phyloP scores from a whole-genome alignment of 331 rosid species.

The Telfairia occidentalis region DNA sequence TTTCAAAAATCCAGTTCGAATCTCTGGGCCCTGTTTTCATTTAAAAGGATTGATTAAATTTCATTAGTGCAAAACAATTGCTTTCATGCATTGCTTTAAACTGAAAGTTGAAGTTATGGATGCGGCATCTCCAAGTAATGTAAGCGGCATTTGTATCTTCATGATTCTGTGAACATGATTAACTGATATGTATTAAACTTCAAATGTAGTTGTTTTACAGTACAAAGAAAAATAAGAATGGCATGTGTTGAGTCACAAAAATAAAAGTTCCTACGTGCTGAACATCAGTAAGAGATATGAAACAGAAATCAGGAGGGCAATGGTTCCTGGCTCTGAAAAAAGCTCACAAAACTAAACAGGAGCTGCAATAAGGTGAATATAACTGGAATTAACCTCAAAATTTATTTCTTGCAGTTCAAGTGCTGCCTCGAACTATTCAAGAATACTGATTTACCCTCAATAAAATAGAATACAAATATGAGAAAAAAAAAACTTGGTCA shows the following conservation, averaged over 20 bases:
- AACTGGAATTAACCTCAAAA: neutral
- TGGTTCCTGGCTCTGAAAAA: neutral
- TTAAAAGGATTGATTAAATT: neutral
- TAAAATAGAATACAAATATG: neutral
- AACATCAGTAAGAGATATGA: neutral
- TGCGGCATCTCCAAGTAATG: neutral
- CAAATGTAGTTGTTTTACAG: neutral
- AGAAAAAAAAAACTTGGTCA: neutral
- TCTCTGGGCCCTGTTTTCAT: constrained; percentile 77
- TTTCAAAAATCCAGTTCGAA: constrained; percentile 91
- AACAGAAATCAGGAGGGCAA: neutral
- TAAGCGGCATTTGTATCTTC: neutral
- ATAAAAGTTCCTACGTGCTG: neutral
- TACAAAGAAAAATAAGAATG: neutral
- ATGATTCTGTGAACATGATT: neutral
- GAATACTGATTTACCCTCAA: neutral
- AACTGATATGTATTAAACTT: neutral
- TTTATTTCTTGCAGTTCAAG: neutral
- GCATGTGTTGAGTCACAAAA: neutral
- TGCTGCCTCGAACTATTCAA: neutral
- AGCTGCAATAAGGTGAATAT: neutral
- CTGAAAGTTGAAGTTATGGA: neutral
- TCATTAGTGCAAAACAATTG: neutral
- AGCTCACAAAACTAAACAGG: neutral
- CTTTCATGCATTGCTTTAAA: neutral